These are phyloP conservation scores for Ambrosiella beaveri DNA, from an alignment of 2,329 filamentous ascomycete genomes.

Conservation along the genomic window DNA sequence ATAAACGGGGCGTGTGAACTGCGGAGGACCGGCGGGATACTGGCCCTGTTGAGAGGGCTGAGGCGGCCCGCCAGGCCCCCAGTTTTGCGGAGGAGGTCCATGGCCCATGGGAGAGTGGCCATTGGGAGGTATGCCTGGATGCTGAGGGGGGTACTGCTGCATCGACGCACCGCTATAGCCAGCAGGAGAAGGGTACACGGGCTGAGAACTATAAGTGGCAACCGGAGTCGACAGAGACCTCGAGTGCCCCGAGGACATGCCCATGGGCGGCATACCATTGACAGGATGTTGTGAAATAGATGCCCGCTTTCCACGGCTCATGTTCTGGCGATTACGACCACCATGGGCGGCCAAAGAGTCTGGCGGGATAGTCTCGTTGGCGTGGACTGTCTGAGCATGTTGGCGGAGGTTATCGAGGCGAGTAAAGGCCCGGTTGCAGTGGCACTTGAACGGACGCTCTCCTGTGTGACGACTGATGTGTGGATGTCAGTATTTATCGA, in stretches of 20 bases:
- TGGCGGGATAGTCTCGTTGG: constrained; percentile 89
- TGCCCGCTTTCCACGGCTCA: constrained; percentile 34
- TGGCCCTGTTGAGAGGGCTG: neutral
- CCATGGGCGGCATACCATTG: constrained; percentile 31
- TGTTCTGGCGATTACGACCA: constrained; percentile 62
- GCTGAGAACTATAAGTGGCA: constrained; percentile 2
- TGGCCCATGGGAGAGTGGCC: neutral
- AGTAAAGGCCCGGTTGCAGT: constrained; percentile 58
- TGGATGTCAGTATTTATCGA: neutral
- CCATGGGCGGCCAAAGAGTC: constrained; percentile 75
- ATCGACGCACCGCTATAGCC: too few species aligned
- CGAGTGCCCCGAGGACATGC: constrained; percentile 3
- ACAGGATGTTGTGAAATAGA: constrained; percentile 36
- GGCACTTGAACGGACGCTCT: constrained; percentile 89
- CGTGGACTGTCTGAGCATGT: constrained; percentile 92
- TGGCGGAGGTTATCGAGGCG: constrained; percentile 44
- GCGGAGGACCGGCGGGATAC: neutral
- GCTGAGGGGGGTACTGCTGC: neutral
- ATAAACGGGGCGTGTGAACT: constrained; percentile 1
- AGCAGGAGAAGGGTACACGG: neutral
- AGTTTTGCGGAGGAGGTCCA: neutral
- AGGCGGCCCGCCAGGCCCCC: neutral
- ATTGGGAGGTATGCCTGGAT: neutral
- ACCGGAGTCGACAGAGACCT: constrained; percentile 11
- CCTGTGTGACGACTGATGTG: constrained; percentile 75